Conservation (phyloP, 331 rosid genomes). For the Rhamnella rubrinervis region DNA sequence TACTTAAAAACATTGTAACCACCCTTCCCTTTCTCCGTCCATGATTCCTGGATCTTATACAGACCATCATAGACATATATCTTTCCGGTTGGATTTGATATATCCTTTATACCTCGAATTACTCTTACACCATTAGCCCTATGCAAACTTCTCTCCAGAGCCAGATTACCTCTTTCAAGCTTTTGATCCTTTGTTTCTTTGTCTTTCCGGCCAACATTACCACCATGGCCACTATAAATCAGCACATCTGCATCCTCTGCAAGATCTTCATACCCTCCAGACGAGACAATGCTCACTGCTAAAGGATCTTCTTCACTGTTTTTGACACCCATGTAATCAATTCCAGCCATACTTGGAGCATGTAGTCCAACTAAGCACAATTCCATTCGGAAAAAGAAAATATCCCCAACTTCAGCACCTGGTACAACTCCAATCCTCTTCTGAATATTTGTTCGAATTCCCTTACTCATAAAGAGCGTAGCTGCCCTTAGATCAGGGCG, state of each 20-base stretch:
- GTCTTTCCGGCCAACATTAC: slow-evolving; percentile 48
- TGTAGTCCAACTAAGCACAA: slow-evolving; percentile 81
- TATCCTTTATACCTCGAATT: slow-evolving; percentile 68
- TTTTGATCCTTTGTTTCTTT: slow-evolving; percentile 80
- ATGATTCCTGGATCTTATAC: slow-evolving; percentile 72
- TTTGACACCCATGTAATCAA: slow-evolving; percentile 74
- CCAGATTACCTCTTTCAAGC: slow-evolving; percentile 98
- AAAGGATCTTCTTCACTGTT: slow-evolving; percentile 69
- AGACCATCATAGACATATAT: slow-evolving; percentile 90
- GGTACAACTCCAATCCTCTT: slow-evolving; percentile 69
- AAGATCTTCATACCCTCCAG: slow-evolving; percentile 89
- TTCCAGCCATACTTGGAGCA: slow-evolving; percentile 90
- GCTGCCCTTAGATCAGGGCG: slow-evolving; percentile 83
- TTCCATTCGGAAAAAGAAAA: slow-evolving; percentile 83
- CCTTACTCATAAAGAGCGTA: slow-evolving; percentile 68
- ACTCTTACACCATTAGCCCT: slow-evolving; percentile 81
- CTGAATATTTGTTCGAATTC: slow-evolving; percentile 62
- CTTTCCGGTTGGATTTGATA: slow-evolving; percentile 57
- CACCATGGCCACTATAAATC: slow-evolving; percentile 94
- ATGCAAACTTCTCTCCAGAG: slow-evolving; percentile 76
- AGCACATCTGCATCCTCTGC: slow-evolving; percentile 68
- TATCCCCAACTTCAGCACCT: slow-evolving; percentile 89
- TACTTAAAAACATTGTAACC: slow-evolving; percentile 82
- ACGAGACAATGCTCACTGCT: slow-evolving; percentile 90
- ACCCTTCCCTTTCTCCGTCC: slow-evolving; percentile 79